phyloP scores from a whole-genome alignment of 371 early-diverging fungal genomes.

The Fennellomyces sp. region DNA sequence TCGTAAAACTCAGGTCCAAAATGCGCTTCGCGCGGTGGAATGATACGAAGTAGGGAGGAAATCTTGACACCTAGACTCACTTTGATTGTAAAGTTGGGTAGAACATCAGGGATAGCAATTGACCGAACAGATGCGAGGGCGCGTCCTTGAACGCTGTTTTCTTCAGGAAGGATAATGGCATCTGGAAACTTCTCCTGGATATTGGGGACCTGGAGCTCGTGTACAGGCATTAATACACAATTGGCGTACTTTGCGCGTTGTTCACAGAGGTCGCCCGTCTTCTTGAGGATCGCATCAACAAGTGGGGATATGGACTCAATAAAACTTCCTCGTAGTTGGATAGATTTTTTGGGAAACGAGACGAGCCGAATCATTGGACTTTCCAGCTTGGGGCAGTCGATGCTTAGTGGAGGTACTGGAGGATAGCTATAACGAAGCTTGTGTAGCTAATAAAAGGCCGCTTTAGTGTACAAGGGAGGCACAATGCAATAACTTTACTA shows the following conservation, averaged over 20 bases:
- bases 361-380: conserved; percentile 53
- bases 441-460: conserved; percentile 53
- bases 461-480: background rate
- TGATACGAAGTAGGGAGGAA: conserved; percentile 74
- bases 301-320: conserved; percentile 37
- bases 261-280: conserved; percentile 10
- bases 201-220: conserved; percentile 69
- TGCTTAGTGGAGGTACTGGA: conserved; percentile 53
- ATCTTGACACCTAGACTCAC: conserved; percentile 72
- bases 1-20: conserved; percentile 65
- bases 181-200: conserved; percentile 53
- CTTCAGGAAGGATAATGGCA: conserved; percentile 42
- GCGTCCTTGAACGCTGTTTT: conserved; percentile 39
- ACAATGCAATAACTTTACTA: background rate
- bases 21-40: conserved; percentile 69
- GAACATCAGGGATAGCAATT: conserved; percentile 48
- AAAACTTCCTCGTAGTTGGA: conserved; percentile 57
- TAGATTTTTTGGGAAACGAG: conserved; percentile 46
- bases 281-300: conserved; percentile 33
- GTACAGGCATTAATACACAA: conserved; percentile 65
- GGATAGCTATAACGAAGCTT: conserved; percentile 64
- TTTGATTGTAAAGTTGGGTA: conserved; percentile 56
- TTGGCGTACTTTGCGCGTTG: conserved; percentile 12
- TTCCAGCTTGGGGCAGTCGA: conserved; percentile 47
- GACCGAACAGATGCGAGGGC: conserved; percentile 73